phyloP scores from a whole-genome alignment of 306 rosid genomes.

The Cucumis melo region DNA sequence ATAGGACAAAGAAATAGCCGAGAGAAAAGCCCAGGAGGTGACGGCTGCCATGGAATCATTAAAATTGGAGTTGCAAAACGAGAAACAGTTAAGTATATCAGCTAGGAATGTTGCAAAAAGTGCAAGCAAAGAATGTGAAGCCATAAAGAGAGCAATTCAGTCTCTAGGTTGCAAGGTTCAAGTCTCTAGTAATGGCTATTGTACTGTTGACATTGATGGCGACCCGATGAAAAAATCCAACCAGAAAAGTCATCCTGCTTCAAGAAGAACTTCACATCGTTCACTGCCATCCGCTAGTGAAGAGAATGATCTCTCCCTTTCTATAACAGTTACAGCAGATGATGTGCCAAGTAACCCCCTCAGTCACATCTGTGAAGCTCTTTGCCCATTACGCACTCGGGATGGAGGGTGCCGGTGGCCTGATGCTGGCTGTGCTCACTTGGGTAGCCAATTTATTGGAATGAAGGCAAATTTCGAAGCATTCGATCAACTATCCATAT shows the following conservation, averaged over 20 bases:
- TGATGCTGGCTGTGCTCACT: constrained; percentile 71
- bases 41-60: constrained; percentile 40
- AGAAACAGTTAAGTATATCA: constrained; percentile 51
- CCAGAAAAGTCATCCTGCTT: constrained; percentile 22
- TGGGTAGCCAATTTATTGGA: constrained; percentile 77
- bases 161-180: constrained; percentile 81
- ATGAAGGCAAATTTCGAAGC: constrained; percentile 90
- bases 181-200: constrained; percentile 55
- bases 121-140: constrained; percentile 53
- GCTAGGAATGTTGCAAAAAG: constrained; percentile 38
- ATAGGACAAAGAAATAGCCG: constrained; percentile 84
- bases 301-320: constrained; percentile 33
- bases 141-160: constrained; percentile 75
- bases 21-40: constrained; percentile 54
- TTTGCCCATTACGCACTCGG: constrained; percentile 57
- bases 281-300: constrained; percentile 17
- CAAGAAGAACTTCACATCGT: constrained; percentile 28
- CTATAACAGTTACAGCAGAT: constrained; percentile 33
- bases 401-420: constrained; percentile 93
- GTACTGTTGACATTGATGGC: constrained; percentile 53
- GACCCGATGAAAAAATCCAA: constrained; percentile 26
- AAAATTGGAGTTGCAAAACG: constrained; percentile 49
- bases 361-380: constrained; percentile 47
- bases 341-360: constrained; percentile 20
- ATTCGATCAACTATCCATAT: constrained; percentile 60